Evolutionary conservation across 805 yeast genomes (phyloP).

Genomic region (Kodamaea hsintzibuensis): DNA sequence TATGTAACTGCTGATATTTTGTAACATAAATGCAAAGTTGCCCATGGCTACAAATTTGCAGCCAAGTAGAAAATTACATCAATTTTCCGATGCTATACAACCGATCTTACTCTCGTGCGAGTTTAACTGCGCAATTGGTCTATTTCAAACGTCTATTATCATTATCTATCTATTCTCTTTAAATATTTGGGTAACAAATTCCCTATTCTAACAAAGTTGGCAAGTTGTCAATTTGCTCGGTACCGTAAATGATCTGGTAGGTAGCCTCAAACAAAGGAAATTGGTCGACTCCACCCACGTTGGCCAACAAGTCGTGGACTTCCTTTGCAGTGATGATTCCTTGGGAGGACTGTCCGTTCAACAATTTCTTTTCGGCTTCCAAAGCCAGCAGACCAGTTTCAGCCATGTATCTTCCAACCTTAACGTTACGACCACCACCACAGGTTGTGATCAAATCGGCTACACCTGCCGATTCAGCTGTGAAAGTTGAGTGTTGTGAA

Average conservation of each 20-base stretch:
- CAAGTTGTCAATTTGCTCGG: constrained; percentile 42
- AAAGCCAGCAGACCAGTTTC: constrained; percentile 41
- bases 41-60: no score
- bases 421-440: constrained; percentile 49
- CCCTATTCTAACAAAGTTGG: constrained; percentile 38
- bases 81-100: no score
- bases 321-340: constrained; percentile 49
- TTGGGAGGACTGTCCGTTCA: constrained; percentile 49
- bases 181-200: not conserved
- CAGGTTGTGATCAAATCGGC: constrained; percentile 51
- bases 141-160: not conserved
- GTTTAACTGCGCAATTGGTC: no score
- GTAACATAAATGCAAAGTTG: no score
- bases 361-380: constrained; percentile 45
- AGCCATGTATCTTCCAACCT: constrained; percentile 47
- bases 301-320: constrained; percentile 45
- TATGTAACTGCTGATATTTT: no score
- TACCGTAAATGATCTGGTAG: constrained; percentile 42
- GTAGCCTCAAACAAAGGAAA: constrained; percentile 50
- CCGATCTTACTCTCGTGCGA: not conserved
- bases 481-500: constrained; percentile 38
- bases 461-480: constrained; percentile 48
- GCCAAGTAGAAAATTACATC: no score
- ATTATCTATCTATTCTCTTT: constrained; percentile 2
- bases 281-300: constrained; percentile 32